Base-by-base conservation (phyloP, 352 stramenopile genomes). In the Globisporangium perplexum region DNA sequence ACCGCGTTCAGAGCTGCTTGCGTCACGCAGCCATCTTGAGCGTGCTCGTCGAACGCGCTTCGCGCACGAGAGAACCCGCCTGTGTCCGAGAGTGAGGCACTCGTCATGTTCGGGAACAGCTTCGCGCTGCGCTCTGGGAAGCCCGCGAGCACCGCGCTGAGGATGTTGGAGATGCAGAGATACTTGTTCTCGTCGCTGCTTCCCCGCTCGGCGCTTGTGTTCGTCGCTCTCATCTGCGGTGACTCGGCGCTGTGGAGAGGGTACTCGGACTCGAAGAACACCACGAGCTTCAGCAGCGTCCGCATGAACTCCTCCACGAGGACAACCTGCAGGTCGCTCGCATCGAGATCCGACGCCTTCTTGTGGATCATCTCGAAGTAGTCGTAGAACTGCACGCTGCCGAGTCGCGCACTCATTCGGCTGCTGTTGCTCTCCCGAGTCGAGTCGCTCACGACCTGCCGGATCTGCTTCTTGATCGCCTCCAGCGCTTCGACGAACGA, bases 301-400 rank as follows among this genome's bases (percentile, higher is more conserved):
- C 82, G 69, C 58, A 92, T 56, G 50, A 88, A 90, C 42, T 92
- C 84, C 62, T 93, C 82, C 0, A 70, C 73, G 28, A 95, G 44
- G 2, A 95, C 80, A 20, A 66, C 73, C 53, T 94, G 84, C 30
- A 94, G 65, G 43, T 93, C 79, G 52, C 73, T 87, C 44, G 76
- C 74, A 59, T 89, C 66, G 39, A 93, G 47, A 28, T 72, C 72
- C 18, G 65, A 73, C 6, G 81, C 69, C 39, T 77, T 83, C 50
- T 78, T 77, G 50, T 88, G 76, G 35, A 93, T 90, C 17, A 36
- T 67, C 39, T 88, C 74, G 53, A 93, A 93, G 51, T 79, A 77
- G 35, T 90, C 68, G 51, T 90, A 93, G 46, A 90, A 93, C n/a
- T 71, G 72, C 23, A 89, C 51, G 24, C 65, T 71, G 20, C 53